Base-by-base conservation (phyloP, 164 flowering plant species). In the Macadamia integrifolia region DNA sequence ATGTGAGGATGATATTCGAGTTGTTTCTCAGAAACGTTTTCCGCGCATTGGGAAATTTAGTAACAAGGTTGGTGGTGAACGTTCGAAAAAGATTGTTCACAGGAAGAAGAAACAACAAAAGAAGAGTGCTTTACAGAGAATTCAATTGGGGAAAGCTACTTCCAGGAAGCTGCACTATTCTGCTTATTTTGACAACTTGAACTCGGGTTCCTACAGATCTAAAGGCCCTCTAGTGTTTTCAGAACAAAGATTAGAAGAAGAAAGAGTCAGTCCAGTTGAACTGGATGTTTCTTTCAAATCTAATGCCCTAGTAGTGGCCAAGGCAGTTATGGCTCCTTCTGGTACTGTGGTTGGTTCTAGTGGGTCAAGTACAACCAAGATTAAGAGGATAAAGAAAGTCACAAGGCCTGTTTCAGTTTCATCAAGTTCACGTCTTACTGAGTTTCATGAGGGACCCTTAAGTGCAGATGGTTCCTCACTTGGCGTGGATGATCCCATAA, bases 281-380 rank as follows among this genome's bases (percentile, higher is more conserved):
- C 86, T 91, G 49, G 93, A 90, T 81, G 87, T 92, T 69, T 83
- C 89, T 23, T 90, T 92, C 67, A 87, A 87, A 64, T 90, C 94
- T 14, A 87, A 90, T 79, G 78, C 86, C 14, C 68, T 92, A 59
- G 23, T 23, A 23, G 86, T 92, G 8, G 95, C 95, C 29, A 87
- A 88, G 78, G 80, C 86, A 43, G 77, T 84, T 68, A 69, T 73
- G 64, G 18, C 81, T 50, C 77, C 90, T 52, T 60, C 85, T 8
- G 72, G 76, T 42, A 73, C 80, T 6, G n/a, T 32, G 0, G 71
- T 58, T 69, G 70, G 60, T 72, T 70, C 78, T 60, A 79, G 69
- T 43, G 59, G 48, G n/a, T 66, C 61, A 58, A 52, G 52, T 57
- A 66, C 67, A 2, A 77, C 80, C n/a, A 76, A 69, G 67, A 59